Base-by-base conservation (phyloP, 192 early-diverging fungal genomes). In the Coemansia sp. region DNA sequence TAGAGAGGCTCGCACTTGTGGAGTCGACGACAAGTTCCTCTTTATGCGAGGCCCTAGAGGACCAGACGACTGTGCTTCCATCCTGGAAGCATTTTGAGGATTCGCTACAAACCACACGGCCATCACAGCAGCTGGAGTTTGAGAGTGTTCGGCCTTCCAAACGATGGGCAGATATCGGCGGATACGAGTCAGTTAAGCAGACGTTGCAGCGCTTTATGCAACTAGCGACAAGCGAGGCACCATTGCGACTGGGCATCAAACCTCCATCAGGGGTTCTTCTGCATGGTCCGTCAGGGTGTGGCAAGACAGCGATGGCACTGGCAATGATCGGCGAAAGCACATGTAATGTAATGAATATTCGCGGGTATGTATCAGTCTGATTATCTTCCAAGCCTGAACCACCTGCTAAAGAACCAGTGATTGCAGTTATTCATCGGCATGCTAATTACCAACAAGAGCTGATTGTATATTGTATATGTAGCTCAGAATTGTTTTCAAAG, bases 201-300 rank as follows among this genome's bases (percentile, higher is more conserved):
- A 65, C 71, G 22, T 68, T 95, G 2, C 73, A 83, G 31, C 86
- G 85, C 55, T 78, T 88, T 16, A 80, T 90, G 27, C 64, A 70
- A 21, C 82, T 87, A 68, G 68, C 72, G 82, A 92, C 27, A 19
- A 88, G 19, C 56, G 86, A 41, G 71, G 83, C 14, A 72, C 85
- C 19, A 74, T 58, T 65, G 5, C 51, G 62, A 31, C 76, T 95
- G 28, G 95, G 95, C 0, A 81, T 93, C 4, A 71, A 67, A 18
- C 88, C 93, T 6, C 89, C 93, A 0, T 79, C 87, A 10, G 96
- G 96, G 5, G 65, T 98, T n/a, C 67, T 98, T 30, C 82, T 98
- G 4, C 90, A 95, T 60, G 96, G 96, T 0, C 93, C 96, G 6
- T 85, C 93, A 21, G 95, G 94, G 18, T 97, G 95, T 64, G 96